Percentiles rank a stretch among this genome's conserved stretches.
Evolutionary conservation across 2,329 filamentous ascomycete species (phyloP).

Genomic region (Berkeleyomyces basicola): DNA sequence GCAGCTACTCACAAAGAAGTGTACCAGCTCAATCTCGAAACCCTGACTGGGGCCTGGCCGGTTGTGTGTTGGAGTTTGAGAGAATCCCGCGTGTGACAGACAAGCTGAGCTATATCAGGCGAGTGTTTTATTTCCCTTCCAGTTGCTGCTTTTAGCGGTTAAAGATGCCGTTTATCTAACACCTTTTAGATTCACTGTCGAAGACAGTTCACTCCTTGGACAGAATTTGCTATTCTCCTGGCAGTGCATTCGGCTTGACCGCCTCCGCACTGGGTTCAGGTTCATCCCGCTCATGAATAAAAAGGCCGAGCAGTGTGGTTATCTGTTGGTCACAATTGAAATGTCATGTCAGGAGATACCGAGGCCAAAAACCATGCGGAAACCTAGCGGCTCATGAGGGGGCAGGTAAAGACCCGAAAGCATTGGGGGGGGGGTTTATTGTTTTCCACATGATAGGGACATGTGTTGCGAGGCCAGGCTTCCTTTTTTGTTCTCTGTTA

Average conservation of each 20-base stretch:
- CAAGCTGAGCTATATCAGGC: conserved; percentile 59
- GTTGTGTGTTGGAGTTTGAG: conserved; percentile 41
- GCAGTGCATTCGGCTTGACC: conserved; percentile 44
- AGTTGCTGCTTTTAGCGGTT: too few species aligned
- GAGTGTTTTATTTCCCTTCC: conserved; percentile 16
- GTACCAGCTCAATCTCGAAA: conserved; percentile 38
- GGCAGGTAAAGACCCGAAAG: neutral
- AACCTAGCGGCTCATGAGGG: neutral
- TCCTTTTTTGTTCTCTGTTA: too few species aligned
- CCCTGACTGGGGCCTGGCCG: conserved; percentile 42
- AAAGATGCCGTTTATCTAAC: neutral
- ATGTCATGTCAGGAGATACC: conserved; percentile 25
- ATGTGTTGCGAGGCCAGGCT: neutral
- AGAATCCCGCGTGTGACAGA: conserved; percentile 44
- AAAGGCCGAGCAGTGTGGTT: conserved; percentile 28
- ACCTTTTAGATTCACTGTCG: conserved; percentile 33
- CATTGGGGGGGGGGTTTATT: neutral
- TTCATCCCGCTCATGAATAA: conserved; percentile 34
- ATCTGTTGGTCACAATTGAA: conserved; percentile 35
- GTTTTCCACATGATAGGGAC: neutral
- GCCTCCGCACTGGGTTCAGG: conserved; percentile 37
- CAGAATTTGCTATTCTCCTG: conserved; percentile 29
- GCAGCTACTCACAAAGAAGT: conserved; percentile 43
- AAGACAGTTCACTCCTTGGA: conserved; percentile 29
- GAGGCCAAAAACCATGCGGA: neutral